Conservation (phyloP, 345 rosid genomes). For the Dipteronia sinensis region DNA sequence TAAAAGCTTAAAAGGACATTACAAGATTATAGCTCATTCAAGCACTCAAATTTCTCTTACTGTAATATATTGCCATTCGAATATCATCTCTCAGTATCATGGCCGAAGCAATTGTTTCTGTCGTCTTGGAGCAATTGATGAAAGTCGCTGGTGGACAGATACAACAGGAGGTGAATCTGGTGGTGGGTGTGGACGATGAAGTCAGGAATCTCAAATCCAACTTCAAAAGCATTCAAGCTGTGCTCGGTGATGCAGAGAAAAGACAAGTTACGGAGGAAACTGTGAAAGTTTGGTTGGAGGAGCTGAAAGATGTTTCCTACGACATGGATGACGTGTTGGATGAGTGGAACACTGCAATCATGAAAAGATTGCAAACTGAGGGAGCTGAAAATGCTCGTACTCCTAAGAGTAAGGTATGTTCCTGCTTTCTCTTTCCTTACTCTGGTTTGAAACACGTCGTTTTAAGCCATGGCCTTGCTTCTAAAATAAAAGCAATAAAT, state of each 20-base stretch:
- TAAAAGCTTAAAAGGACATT: background rate
- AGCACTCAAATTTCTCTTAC: background rate
- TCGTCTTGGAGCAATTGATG: background rate
- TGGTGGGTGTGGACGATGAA: background rate
- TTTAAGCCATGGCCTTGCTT: background rate
- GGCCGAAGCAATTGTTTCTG: slow-evolving; percentile 1
- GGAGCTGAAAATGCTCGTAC: background rate
- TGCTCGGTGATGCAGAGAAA: background rate
- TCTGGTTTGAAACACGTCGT: background rate
- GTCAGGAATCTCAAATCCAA: background rate
- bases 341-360: background rate
- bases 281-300: background rate
- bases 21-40: background rate
- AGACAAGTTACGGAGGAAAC: background rate
- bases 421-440: background rate
- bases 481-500: background rate
- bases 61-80: background rate
- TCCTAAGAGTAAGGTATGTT: background rate
- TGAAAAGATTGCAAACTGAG: background rate
- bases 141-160: background rate
- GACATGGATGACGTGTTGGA: slow-evolving; percentile 6
- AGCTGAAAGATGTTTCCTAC: background rate
- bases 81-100: background rate
- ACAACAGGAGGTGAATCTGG: background rate
- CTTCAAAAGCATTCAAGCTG: background rate